Evolutionary conservation across 2,329 filamentous ascomycete genomes (phyloP), one percentile per base, ranked within the genome.

Genomic region (Alternaria gansuensis): DNA sequence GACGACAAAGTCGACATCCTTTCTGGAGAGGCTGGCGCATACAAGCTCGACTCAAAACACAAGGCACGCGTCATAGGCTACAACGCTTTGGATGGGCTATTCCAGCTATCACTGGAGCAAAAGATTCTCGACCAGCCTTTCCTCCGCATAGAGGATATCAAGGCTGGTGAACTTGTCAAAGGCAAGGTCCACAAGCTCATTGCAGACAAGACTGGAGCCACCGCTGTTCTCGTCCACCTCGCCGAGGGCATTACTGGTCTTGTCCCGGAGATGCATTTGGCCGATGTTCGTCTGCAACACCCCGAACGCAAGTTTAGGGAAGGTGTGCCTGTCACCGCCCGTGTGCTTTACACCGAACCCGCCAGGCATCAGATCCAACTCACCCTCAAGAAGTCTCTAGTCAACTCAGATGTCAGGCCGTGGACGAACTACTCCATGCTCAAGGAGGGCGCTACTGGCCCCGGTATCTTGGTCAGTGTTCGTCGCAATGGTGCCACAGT

Each of bases 241-340:
- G 89, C 92, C 8, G 92, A 97, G 40, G 91, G 91, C 44, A 92
- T 99, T 65, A 89, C 87, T 50, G 95, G 93, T n/a, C 85, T 97
- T 57, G 93, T 98, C 2, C 87, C 93, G 3, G 91, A 94, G 71
- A 88, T 89, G 73, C 96, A 99, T 74, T 83, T 99, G 68, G 90
- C 95, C 44, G 96, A 99, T 75, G 86, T 95, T 13, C 88, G 88
- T 60, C 82, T 99, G 24, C 91, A 95, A 73, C 91, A 97, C 71
- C 95, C 95, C 0, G 95, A 99, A 78, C 96, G 94, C 82, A 98
- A 97, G 75, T 99, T 97, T 79, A 87, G 90, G 60, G 91, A 94
- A 75, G 93, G 93, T 1, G 86, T 91, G 77, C 86, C 89, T 51
- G 88, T 99, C 63, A 97, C 91, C 67, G 90, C 91, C 21, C 86